Base-by-base conservation (phyloP, 805 yeast species). In the Brettanomyces custersianus region DNA sequence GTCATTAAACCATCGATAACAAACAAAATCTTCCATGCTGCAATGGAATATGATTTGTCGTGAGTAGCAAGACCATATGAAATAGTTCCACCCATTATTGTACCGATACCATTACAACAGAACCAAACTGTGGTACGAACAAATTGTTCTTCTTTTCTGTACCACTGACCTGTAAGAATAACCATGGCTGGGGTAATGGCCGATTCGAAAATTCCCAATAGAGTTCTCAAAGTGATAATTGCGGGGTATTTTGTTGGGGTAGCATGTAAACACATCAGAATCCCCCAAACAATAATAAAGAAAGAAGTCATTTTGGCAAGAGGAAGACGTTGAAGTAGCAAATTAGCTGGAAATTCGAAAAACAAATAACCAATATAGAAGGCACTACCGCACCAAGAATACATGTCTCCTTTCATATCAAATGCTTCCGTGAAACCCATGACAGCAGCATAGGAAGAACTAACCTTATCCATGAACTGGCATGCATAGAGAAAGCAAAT, bases 11-110 rank as follows among this genome's bases (percentile, higher is more conserved):
- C 90, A 29, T 74, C 66, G 26, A 77, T 62, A 39, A 79, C 55
- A 50, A 70, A 80, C 9, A 77, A 54, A 8, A 72, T 56, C 47
- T 72, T 72, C 87, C 87, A 80, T 4, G 78, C 66, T 2, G 55
- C 60, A 11, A 74, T 56, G 29, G 13, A 13, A 12, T 51, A 37
- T 7, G 51, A 36, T 8, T 49, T 46, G 4, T 41, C 38, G 43
- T 52, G 48, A 25, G 46, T 49, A 57, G 59, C 65, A 5, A 75
- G 55, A n/a, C 65, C 43, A 48, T 63, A 71, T 11, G 57, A 75
- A 38, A 77, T 66, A 5, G 68, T 65, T 26, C 68, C 68, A 11
- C 77, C 74, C 31, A 70, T 39, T 16, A 70, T 54, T 20, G 63
- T 57, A 34, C 73, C 72, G 5, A 65, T 42, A 29, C 71, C 70